A percentile compares a stretch with the other conserved stretches of the same genome.
These are phyloP conservation scores for Populus euphratica DNA, from an alignment of 345 rosid genomes.

Conservation along the genomic window DNA sequence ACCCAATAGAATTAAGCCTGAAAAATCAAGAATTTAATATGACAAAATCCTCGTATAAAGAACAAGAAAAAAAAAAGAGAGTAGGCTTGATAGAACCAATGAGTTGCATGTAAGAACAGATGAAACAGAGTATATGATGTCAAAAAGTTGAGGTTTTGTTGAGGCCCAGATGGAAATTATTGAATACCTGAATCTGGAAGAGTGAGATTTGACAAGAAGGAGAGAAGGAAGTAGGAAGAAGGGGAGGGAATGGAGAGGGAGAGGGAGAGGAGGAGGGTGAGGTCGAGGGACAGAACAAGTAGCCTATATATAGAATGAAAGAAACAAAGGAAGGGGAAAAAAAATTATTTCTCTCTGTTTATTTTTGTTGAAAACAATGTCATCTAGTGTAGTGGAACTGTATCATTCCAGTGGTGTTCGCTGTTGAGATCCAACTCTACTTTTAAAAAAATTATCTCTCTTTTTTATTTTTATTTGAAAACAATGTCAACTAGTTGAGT, in stretches of 20 bases:
- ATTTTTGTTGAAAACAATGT: not conserved
- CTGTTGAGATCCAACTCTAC: no score
- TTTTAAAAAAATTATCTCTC: no score
- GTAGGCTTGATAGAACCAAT: not conserved
- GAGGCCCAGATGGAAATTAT: slow-evolving; percentile 9
- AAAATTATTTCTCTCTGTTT: not conserved
- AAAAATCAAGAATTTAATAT: not conserved
- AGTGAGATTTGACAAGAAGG: slow-evolving; percentile 2
- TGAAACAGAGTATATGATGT: not conserved
- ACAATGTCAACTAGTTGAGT: no score
- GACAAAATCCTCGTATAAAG: not conserved
- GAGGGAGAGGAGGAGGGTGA: not conserved
- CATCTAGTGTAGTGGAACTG: not conserved
- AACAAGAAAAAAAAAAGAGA: not conserved
- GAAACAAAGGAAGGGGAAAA: not conserved
- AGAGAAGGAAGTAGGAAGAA: not conserved
- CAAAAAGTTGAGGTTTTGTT: not conserved
- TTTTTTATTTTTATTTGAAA: no score
- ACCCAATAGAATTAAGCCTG: slow-evolving; percentile 11
- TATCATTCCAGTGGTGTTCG: no score
- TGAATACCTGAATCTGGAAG: slow-evolving; percentile 20
- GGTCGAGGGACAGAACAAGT: not conserved
- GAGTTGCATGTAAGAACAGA: not conserved
- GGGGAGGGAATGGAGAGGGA: not conserved
- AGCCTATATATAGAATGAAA: not conserved